These are phyloP conservation scores for Pontederia paniculata DNA, from an alignment of 176 grass and related monocot genomes.

Conservation along the genomic window DNA sequence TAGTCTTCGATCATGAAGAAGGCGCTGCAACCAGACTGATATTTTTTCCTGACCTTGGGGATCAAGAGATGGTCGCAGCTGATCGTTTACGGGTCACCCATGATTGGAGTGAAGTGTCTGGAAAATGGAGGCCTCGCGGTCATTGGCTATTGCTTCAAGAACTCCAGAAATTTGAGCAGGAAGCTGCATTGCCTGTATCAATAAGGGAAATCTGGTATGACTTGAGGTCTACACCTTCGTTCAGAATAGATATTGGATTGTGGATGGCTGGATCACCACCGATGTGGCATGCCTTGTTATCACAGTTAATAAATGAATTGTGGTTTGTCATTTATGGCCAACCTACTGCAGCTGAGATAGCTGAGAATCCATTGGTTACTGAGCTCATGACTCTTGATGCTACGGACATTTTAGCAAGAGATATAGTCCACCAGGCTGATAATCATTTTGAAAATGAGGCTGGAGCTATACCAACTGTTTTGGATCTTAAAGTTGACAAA, in stretches of 20 bases:
- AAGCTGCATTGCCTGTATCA: constrained; percentile 36
- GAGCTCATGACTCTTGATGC: background rate
- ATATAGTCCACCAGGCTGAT: background rate
- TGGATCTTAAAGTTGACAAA: background rate
- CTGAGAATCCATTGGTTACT: background rate
- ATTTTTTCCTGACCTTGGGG: constrained; percentile 64
- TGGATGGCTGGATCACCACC: constrained; percentile 38
- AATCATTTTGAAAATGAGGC: background rate
- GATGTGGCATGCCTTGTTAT: constrained; percentile 34
- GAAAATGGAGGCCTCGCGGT: constrained; percentile 48
- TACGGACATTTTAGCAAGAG: background rate
- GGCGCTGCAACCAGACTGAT: constrained; percentile 32
- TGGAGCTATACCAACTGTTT: background rate
- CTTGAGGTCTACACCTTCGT: constrained; percentile 32
- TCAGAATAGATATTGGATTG: constrained; percentile 20
- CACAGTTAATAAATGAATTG: constrained; percentile 30
- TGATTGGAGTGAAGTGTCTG: constrained; percentile 63
- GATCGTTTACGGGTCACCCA: constrained; percentile 39
- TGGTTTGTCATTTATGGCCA: constrained; percentile 25
- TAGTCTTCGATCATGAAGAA: constrained; percentile 46
- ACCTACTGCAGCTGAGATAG: background rate
- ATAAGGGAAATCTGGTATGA: constrained; percentile 61
- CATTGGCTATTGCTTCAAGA: constrained; percentile 55
- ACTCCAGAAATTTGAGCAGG: constrained; percentile 37
- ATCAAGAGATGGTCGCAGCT: constrained; percentile 32